Base-by-base conservation (phyloP, 805 yeast genomes). In the Grigorovia yakushimaensis region DNA sequence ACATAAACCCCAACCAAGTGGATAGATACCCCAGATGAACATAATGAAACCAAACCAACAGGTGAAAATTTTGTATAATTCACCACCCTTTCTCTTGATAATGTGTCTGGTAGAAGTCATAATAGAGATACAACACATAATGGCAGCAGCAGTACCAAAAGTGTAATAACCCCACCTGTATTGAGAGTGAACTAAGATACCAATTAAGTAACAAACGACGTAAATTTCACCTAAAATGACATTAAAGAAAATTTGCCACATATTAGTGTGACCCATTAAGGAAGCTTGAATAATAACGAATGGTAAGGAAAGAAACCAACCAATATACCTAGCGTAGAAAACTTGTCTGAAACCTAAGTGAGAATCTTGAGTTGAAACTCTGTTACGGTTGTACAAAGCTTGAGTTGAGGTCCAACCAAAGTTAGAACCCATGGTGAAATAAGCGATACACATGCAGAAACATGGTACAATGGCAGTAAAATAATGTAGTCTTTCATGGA, bases 391-490 rank as follows among this genome's bases (percentile, higher is more conserved):
- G 60, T 77, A 79, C 55, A 77, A 77, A 41, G 73, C 73, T 37
- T 64, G 64, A 43, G 72, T 65, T 23, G 67, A 67, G 41, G 81
- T 60, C 71, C 74, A 76, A 64, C 84, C 84, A 49, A 79, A 69
- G 59, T 79, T 67, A 30, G 84, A 76, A 42, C 84, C 84, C 62
- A 75, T 61, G 2, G 82, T 74, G 61, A 74, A 79, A 58, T 78
- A 79, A 47, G 73, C 60, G 53, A 71, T 66, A 20, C 77, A 67
- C 65, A 76, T 58, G 47, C 74, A 67, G 45, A 74, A 62, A 48
- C 65, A 61, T 7, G 77, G 71, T 39, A 71, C 67, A 47, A 75
- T 66, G 18, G 79, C 74, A 47, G 71, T 58, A 38, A 52, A 57
- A 48, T 54, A 60, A 42, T 69, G 62, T 41, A 71, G 56, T 48